These are phyloP conservation scores for Beta vulgaris DNA, from an alignment of 148 eudicot species.

Conservation along the genomic window DNA sequence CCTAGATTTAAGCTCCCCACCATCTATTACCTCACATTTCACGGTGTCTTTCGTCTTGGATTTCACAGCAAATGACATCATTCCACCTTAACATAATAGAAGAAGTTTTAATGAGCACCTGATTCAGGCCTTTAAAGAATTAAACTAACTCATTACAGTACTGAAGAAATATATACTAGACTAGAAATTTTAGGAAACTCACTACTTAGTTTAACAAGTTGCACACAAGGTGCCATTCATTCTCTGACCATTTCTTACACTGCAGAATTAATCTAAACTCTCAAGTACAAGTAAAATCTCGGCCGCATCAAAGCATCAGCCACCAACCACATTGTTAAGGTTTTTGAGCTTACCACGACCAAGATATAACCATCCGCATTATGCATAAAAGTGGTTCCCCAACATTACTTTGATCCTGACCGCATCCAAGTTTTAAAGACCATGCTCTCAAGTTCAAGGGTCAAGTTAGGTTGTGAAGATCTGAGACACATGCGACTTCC, in stretches of 20 bases:
- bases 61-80: constrained; percentile 87
- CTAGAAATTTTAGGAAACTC: constrained; percentile 1
- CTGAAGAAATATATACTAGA: not conserved
- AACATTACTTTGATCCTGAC: too few relatives aligned
- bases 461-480: not conserved
- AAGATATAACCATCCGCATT: too few relatives aligned
- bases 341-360: too few relatives aligned
- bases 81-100: constrained; percentile 60
- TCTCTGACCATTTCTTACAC: not conserved
- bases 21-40: constrained; percentile 84
- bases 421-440: too few relatives aligned
- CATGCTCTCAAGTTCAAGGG: not conserved
- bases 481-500: not conserved
- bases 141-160: not conserved
- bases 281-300: too few relatives aligned
- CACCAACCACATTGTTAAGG: too few relatives aligned
- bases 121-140: constrained; percentile 6
- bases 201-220: not conserved
- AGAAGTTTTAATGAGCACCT: constrained; percentile 10
- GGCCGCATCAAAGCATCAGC: too few relatives aligned
- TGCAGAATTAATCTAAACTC: not conserved
- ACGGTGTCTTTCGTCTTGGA: constrained; percentile 78
- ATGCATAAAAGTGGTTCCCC: too few relatives aligned
- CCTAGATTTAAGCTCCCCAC: constrained; percentile 91
- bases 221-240: not conserved